Percentiles rank a stretch among this genome's conserved stretches.
Conservation (phyloP, 2,329 filamentous ascomycete species). For the Cladosporium sp. region DNA sequence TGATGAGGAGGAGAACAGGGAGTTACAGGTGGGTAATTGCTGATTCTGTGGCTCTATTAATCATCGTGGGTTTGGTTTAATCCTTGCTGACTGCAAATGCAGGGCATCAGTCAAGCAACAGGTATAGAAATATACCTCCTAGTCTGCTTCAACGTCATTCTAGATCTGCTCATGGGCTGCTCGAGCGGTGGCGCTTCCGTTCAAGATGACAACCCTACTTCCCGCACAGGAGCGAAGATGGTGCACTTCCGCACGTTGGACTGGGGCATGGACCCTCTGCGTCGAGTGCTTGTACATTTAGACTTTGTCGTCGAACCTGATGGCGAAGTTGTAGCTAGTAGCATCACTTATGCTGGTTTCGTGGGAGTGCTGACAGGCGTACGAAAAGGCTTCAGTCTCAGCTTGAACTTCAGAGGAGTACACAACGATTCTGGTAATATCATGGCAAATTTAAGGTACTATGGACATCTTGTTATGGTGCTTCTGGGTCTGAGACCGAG, state of each 20-base stretch:
- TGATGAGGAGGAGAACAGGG: conserved; percentile 55
- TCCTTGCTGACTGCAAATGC: neutral
- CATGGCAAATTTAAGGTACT: conserved; percentile 38
- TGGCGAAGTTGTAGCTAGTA: conserved; percentile 42
- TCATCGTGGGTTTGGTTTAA: neutral
- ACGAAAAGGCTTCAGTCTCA: conserved; percentile 43
- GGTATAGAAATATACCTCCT: conserved; percentile 57
- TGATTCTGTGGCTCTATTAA: neutral
- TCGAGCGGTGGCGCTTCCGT: conserved; percentile 51
- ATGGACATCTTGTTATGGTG: conserved; percentile 49
- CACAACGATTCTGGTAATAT: conserved; percentile 39
- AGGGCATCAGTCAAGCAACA: conserved; percentile 27
- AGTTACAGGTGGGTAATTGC: conserved; percentile 41
- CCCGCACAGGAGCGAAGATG: conserved; percentile 34
- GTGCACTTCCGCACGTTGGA: conserved; percentile 54
- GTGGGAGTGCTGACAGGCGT: conserved; percentile 51
- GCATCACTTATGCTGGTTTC: conserved; percentile 50
- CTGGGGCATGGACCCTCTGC: conserved; percentile 44
- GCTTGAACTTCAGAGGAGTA: conserved; percentile 49
- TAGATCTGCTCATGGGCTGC: conserved; percentile 63
- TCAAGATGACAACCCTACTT: neutral
- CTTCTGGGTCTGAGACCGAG: conserved; percentile 52
- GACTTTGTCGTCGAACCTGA: conserved; percentile 34
- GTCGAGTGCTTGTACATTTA: conserved; percentile 38
- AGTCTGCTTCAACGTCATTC: conserved; percentile 58